Conservation (phyloP, 2,329 filamentous ascomycete species). For the Fonsecaea multimorphosa region DNA sequence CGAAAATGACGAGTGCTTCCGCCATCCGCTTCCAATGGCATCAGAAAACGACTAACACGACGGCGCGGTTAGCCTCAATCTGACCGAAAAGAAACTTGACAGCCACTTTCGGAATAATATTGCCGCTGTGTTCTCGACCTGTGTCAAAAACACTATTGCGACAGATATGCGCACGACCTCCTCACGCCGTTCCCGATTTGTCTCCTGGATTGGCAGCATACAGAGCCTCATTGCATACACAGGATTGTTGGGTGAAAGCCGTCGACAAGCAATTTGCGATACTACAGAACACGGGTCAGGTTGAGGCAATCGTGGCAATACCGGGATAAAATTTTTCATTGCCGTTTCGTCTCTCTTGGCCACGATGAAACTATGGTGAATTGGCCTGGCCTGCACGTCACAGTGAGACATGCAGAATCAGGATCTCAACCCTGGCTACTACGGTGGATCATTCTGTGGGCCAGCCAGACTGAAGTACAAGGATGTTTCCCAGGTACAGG, state of each 20-base stretch:
- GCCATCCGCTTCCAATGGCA: background rate
- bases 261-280: background rate
- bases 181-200: background rate
- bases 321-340: background rate
- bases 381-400: background rate
- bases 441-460: background rate
- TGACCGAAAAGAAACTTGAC: background rate
- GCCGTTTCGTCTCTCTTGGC: background rate
- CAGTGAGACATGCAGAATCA: constrained; percentile 13
- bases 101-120: background rate
- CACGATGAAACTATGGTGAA: background rate
- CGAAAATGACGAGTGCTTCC: background rate
- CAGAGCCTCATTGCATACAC: background rate
- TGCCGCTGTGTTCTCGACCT: background rate
- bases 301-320: background rate
- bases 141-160: background rate
- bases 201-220: background rate
- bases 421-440: background rate
- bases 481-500: constrained; percentile 10
- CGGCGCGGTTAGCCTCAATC: background rate
- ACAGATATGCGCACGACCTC: background rate
- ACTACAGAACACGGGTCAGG: background rate
- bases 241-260: background rate
- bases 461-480: background rate
- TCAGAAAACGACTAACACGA: background rate